Evolutionary conservation across 352 stramenopile genomes (phyloP), one percentile per base, ranked within the genome.

Genomic region (Globisporangium viniferum): DNA sequence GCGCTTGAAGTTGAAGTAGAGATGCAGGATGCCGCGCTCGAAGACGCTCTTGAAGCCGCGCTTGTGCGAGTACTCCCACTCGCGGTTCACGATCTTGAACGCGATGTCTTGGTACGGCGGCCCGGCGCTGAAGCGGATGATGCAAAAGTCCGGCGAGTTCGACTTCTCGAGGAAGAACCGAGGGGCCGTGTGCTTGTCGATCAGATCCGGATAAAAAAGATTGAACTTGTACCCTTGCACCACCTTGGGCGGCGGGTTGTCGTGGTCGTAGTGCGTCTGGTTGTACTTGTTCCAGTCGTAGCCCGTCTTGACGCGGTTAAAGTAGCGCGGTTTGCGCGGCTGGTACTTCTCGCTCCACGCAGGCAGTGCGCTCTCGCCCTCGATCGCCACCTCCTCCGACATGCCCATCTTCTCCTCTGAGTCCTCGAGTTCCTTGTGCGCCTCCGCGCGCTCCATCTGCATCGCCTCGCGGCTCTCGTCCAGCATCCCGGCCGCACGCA

Each of bases 251-350:
- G 98, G 98, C 67, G 98, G 98, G 73, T 99, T 99, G 76, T 99
- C 98, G 71, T 96, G 88, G 85, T 99, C 98, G 79, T 99, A 99
- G 80, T 99, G 97, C 58, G 97, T 99, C 77, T 99, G 97, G 82
- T 99, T 99, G 91, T 99, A 99, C 82, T 99, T 98, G 89, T 99
- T 99, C 97, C 98, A 99, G 79, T 99, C 97, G 77, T 98, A 99
- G 36, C 98, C 98, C 2, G 97, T 99, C 84, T 98, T 98, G 73
- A 99, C 97, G 44, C 97, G 95, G 84, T 99, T 99, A 69, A 99
- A 99, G 81, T 99, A 99, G 3, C 97, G 88, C 7, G 98, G 98
- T 76, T 99, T 99, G 44, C 97, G 92, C 18, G 97, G 97, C 65
- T 95, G 85, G 80, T 98, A 99, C 80, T 99, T 99, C 67, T 99